Conservation (phyloP, 305 asterid species). For the Coffea humblotiana region DNA sequence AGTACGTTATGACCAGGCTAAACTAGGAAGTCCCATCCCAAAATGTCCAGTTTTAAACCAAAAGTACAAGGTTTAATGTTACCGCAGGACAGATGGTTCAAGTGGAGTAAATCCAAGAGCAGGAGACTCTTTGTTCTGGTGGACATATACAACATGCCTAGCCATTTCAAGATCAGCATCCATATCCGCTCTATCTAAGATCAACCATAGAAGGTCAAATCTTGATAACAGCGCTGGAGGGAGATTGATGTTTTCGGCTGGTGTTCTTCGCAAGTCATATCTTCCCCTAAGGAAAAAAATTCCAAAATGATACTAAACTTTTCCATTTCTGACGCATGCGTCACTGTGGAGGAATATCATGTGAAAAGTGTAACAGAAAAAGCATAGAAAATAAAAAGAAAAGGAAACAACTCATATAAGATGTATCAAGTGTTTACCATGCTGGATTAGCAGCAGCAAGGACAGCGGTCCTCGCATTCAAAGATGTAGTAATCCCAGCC, state of each 20-base stretch:
- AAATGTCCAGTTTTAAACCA: not conserved
- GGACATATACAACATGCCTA: slow-evolving; percentile 95
- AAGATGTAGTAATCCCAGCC: slow-evolving; percentile 98
- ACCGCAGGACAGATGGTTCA: slow-evolving; percentile 95
- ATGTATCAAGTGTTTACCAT: slow-evolving; percentile 50
- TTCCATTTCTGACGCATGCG: not conserved
- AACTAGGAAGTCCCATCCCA: not conserved
- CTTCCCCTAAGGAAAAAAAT: slow-evolving; percentile 62
- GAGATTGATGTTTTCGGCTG: slow-evolving; percentile 96
- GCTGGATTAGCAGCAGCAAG: slow-evolving; percentile 99
- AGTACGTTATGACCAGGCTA: not conserved
- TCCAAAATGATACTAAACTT: not conserved
- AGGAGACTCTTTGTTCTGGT: slow-evolving; percentile 92
- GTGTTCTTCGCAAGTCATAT: slow-evolving; percentile 90
- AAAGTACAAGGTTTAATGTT: slow-evolving; percentile 15
- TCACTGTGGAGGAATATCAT: not conserved
- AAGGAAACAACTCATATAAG: not conserved
- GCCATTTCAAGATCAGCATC: slow-evolving; percentile 97
- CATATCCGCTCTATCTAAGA: slow-evolving; percentile 97
- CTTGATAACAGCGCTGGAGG: slow-evolving; percentile 99
- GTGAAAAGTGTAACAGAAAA: not conserved
- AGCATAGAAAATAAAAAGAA: slow-evolving; percentile 1
- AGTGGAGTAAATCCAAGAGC: slow-evolving; percentile 95
- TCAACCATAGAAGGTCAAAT: slow-evolving; percentile 95
- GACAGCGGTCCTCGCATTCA: slow-evolving; percentile 96